Evolutionary conservation across 2,329 filamentous ascomycete genomes (phyloP), one percentile per base, ranked within the genome.

Genomic region (Diaporthe vexans): DNA sequence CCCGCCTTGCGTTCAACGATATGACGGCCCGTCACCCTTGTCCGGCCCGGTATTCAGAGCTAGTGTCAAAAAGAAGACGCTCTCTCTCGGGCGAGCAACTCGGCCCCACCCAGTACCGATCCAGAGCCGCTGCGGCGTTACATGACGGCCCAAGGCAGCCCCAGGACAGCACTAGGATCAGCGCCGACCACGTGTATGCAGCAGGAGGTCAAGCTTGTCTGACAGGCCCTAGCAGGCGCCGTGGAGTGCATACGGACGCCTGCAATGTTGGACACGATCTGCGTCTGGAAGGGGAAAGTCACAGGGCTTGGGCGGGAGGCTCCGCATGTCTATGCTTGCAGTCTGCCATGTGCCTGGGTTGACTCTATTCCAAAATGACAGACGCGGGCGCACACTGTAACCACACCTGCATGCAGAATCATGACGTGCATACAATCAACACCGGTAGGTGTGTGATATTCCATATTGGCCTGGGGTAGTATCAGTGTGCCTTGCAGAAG

Each of bases 371-470:
- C 8, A 46, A 51, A 24, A 7, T 26, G 4, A 37, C n/a, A 40
- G 13, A 19, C 51, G 33, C 4, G 19, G 43, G 46, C 29, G 15
- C 46, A 15, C 4, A 65, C n/a, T 67, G 63, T 21, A 67, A 52
- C 29, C 33, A 48, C n/a, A 37, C 46, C 63, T 67, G 63, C 63
- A 67, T 67, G 46, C 8, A 35, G 10, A 26, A 19, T 26, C 29
- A 35, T 67, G 61, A 48, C 61, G 26, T 35, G 61, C 43, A 67
- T 67, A 7, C 19, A 51, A 29, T 24, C n/a, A 51, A n/a, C 29
- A 51, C 26, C 24, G 11, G 29, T 10, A 40, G 15, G 63, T 52
- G 29, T 19, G 13, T 52, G 61, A 51, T 11, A n/a, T 8, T 6
- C 19, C 6, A 11, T 29, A 67, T 17, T 21, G 5, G 19, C 21